Evolutionary conservation across 768 basidiomycete species (phyloP), one percentile per base, ranked within the genome.

Genomic region (Lentinula sp.): DNA sequence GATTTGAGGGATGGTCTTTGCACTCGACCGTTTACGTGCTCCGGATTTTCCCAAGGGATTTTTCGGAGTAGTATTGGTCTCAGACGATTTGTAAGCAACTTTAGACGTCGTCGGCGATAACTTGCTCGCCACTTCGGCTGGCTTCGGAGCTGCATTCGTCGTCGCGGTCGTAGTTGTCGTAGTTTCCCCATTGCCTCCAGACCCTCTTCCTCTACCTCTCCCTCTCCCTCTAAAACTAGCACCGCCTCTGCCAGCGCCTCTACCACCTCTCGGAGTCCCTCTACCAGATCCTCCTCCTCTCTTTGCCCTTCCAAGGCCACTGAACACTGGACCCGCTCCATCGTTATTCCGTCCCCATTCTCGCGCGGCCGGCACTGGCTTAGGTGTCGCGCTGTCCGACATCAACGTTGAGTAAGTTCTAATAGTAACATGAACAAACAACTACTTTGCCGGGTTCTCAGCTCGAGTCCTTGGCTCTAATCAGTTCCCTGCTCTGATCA

Each of bases 271-370:
- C 28, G 76, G 69, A 57, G 74, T 71, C 63, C 77, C 66, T 42
- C 70, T 65, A 21, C 65, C 59, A 56, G 55, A 10, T 55, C 70
- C 70, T 53, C 69, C 40, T 64, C 78, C 69, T 18, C 73, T 67
- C 37, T 71, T 66, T 55, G 69, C 71, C 56, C 69, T 76, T 64
- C 72, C 70, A 34, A 77, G 68, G 49, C 80, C 80, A 65, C 73
- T 77, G 64, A 81, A 82, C 37, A 81, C 75, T 37, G 79, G 80
- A 54, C 77, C 73, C 50, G 84, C 84, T 53, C 73, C 75, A n/a
- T 72, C 66, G 53, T 74, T 74, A 46, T 67, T 70, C 83, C 84
- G 83, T 62, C 79, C 77, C 58, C 74, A 70, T 37, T 67, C 64
- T 49, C 74, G 72, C 61, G 16, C 39, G 4, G 39, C 55, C 15